A percentile compares a stretch with the other conserved stretches of the same genome.
Evolutionary conservation across 345 rosid genomes (phyloP).

Genomic region (Hibiscus mutabilis): DNA sequence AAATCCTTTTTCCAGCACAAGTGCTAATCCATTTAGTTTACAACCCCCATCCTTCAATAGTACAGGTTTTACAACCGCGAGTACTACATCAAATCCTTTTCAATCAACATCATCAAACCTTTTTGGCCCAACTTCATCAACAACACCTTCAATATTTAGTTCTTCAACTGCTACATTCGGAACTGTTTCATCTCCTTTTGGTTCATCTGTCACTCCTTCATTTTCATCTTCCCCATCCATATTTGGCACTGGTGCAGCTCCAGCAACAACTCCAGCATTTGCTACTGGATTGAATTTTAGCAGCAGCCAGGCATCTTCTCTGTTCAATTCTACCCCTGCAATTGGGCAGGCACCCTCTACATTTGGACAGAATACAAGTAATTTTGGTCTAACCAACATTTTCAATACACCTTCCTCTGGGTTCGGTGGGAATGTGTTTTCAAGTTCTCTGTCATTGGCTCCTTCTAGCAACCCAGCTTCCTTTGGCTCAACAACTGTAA

Average conservation of each 20-base stretch:
- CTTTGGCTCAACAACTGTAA: constrained; percentile 53
- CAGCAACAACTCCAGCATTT: not conserved
- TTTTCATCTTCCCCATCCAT: constrained; percentile 52
- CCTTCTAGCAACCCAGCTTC: constrained; percentile 34
- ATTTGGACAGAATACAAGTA: constrained; percentile 42
- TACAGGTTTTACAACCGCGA: constrained; percentile 35
- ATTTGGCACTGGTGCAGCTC: constrained; percentile 4
- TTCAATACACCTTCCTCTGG: constrained; percentile 56
- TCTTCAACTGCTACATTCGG: constrained; percentile 43
- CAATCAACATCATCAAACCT: constrained; percentile 32
- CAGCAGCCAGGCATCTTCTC: constrained; percentile 48
- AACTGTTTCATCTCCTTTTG: constrained; percentile 37
- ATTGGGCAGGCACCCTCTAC: constrained; percentile 45
- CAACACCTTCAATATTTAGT: constrained; percentile 39
- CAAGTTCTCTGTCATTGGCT: constrained; percentile 39
- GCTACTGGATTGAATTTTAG: constrained; percentile 19
- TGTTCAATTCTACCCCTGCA: constrained; percentile 45
- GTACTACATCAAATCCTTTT: constrained; percentile 31
- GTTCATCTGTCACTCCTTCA: constrained; percentile 39
- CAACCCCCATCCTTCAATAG: constrained; percentile 37
- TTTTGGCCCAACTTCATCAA: constrained; percentile 41
- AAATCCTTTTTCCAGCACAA: constrained; percentile 38
- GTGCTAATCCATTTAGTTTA: constrained; percentile 46
- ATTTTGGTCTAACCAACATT: constrained; percentile 45
- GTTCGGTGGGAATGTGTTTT: constrained; percentile 32